phyloP scores from a whole-genome alignment of 2,329 filamentous ascomycete genomes.

The Pezicula carpinea region DNA sequence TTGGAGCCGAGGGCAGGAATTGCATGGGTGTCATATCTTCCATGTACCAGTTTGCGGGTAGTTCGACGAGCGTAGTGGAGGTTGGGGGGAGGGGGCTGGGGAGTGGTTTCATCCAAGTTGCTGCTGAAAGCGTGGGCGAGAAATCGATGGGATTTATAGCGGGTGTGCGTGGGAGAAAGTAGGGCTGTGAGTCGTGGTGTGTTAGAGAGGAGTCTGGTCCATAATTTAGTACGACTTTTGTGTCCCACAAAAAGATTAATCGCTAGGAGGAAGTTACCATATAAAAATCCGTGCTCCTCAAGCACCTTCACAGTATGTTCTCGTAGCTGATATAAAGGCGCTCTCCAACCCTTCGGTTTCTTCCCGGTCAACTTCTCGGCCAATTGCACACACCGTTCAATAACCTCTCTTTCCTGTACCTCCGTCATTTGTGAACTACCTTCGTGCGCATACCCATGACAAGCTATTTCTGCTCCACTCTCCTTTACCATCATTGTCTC shows the following conservation, averaged over 20 bases:
- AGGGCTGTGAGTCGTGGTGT: conserved; percentile 45
- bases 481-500: conserved; percentile 45
- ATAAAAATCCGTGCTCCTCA: conserved; percentile 43
- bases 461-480: conserved; percentile 46
- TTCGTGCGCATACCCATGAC: conserved; percentile 24
- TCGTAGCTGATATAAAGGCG: conserved; percentile 45
- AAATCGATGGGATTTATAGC: conserved; percentile 38
- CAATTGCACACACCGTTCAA: conserved; percentile 42
- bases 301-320: conserved; percentile 43
- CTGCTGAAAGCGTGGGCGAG: conserved; percentile 24
- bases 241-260: not conserved
- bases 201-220: conserved; percentile 41
- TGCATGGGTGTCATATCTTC: conserved; percentile 37
- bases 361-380: conserved; percentile 38
- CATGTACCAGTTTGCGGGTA: conserved; percentile 46
- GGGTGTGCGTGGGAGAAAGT: conserved; percentile 37
- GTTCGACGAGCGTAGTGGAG: conserved; percentile 36
- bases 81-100: conserved; percentile 21
- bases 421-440: conserved; percentile 40
- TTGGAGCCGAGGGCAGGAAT: conserved; percentile 33
- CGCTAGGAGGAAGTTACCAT: conserved; percentile 21
- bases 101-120: conserved; percentile 42
- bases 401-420: conserved; percentile 44
- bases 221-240: not conserved
- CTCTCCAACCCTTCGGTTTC: conserved; percentile 43